A percentile compares a stretch with the other conserved stretches of the same genome.
These are phyloP conservation scores for Alternaria longipes DNA, from an alignment of 2,329 filamentous ascomycete genomes.

Conservation along the genomic window DNA sequence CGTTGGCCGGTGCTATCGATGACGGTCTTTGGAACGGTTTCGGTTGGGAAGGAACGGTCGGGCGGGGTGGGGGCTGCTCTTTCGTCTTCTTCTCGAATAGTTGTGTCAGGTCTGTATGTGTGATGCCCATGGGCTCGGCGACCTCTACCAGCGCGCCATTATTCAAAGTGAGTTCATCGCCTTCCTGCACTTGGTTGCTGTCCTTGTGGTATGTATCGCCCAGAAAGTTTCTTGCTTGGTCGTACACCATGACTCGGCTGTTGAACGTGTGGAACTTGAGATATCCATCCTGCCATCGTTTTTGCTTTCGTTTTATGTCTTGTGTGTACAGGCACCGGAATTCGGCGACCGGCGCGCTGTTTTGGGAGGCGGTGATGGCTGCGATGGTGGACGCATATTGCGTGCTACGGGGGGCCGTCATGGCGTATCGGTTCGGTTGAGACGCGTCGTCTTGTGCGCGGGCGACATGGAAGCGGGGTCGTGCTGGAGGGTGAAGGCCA, in stretches of 20 bases:
- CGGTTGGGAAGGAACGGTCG: slow-evolving; percentile 26
- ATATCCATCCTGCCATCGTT: slow-evolving; percentile 92
- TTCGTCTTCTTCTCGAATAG: slow-evolving; percentile 75
- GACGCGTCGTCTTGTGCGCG: slow-evolving; percentile 19
- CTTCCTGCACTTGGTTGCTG: slow-evolving; percentile 74
- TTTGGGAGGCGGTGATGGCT: slow-evolving; percentile 62
- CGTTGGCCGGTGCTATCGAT: slow-evolving; percentile 26
- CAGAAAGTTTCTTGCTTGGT: slow-evolving; percentile 79
- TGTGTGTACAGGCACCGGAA: slow-evolving; percentile 88
- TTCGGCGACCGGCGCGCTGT: slow-evolving; percentile 79
- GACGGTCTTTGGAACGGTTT: slow-evolving; percentile 33
- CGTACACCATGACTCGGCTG: slow-evolving; percentile 88
- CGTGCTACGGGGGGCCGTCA: slow-evolving; percentile 42
- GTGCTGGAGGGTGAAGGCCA: slow-evolving; percentile 7
- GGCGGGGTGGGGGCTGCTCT: slow-evolving; percentile 32
- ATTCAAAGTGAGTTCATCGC: slow-evolving; percentile 83
- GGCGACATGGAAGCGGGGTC: slow-evolving; percentile 16
- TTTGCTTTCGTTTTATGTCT: slow-evolving; percentile 85
- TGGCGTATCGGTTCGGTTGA: slow-evolving; percentile 15
- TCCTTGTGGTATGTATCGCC: slow-evolving; percentile 85
- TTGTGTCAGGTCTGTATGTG: slow-evolving; percentile 79
- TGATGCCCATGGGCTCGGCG: slow-evolving; percentile 74
- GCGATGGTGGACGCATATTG: slow-evolving; percentile 28
- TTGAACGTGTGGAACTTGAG: slow-evolving; percentile 92
- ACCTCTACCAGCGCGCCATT: slow-evolving; percentile 82